A percentile compares a stretch with the other conserved stretches of the same genome.
Conservation (phyloP, 1,284 basidiomycete genomes). For the Heterobasidion occidentale region DNA sequence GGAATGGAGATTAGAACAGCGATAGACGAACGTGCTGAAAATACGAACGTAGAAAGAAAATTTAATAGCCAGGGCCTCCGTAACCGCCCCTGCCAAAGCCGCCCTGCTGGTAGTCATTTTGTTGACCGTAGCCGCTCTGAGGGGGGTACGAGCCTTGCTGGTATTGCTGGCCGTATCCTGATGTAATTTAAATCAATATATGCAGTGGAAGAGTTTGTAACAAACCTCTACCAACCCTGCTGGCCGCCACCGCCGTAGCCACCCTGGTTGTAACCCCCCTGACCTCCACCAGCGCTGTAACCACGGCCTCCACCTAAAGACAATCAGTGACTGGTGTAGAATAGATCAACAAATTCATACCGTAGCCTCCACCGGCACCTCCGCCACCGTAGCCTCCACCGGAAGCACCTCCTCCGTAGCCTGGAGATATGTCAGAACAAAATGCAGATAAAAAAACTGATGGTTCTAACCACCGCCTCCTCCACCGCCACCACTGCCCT, state of each 20-base stretch:
- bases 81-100: constrained; percentile 19
- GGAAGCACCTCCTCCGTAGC: constrained; percentile 3
- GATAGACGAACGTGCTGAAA: not conserved
- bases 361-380: not conserved
- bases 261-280: constrained; percentile 20
- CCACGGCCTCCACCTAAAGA: constrained; percentile 12
- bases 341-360: not conserved
- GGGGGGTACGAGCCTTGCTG: constrained; percentile 10
- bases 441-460: not conserved
- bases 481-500: constrained; percentile 49
- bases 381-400: constrained; percentile 1
- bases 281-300: constrained; percentile 18
- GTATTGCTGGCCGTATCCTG: constrained; percentile 19
- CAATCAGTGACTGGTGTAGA: not conserved
- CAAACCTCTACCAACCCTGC: constrained; percentile 3
- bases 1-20: not conserved
- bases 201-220: not conserved
- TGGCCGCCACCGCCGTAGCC: constrained; percentile 20
- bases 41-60: not conserved
- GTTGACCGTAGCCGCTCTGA: constrained; percentile 21
- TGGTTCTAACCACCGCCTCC: not conserved
- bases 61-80: constrained; percentile 16
- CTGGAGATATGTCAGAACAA: not conserved
- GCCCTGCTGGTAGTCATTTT: constrained; percentile 18
- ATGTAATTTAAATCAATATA: not conserved